A percentile compares a stretch with the other conserved stretches of the same genome.
phyloP scores from a whole-genome alignment of 1,139 yeast species.

The Hemisphaericaspora xylofermentans region DNA sequence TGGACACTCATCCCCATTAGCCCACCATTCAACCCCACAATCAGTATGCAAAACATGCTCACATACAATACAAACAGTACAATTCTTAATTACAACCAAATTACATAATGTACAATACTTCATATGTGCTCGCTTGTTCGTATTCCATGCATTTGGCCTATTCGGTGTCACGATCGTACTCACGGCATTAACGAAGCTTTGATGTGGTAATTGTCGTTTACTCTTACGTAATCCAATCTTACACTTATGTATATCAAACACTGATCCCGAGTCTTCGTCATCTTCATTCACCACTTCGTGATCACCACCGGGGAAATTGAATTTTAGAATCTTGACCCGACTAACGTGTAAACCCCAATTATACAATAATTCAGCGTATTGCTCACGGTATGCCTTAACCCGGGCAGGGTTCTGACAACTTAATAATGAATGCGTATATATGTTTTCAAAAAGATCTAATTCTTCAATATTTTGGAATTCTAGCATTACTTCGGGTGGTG shows the following conservation, averaged over 20 bases:
- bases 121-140: constrained; percentile 23
- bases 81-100: constrained; percentile 55
- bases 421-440: constrained; percentile 45
- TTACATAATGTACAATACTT: constrained; percentile 66
- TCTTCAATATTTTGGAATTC: constrained; percentile 57
- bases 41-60: constrained; percentile 75
- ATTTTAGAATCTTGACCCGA: constrained; percentile 74
- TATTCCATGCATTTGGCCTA: constrained; percentile 33
- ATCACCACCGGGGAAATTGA: constrained; percentile 50
- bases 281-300: constrained; percentile 13
- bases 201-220: constrained; percentile 17
- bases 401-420: constrained; percentile 46
- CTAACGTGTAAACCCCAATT: constrained; percentile 82
- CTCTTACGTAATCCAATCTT: constrained; percentile 41
- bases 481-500: constrained; percentile 45
- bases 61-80: constrained; percentile 70
- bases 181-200: constrained; percentile 24
- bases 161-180: constrained; percentile 25
- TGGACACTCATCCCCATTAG: constrained; percentile 55
- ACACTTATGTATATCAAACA: constrained; percentile 39
- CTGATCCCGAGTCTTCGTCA: constrained; percentile 14
- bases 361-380: constrained; percentile 78
- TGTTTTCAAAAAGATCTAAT: constrained; percentile 53
- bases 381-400: constrained; percentile 56
- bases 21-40: constrained; percentile 87